A percentile compares a stretch with the other conserved stretches of the same genome.
Evolutionary conservation across 257 asterid genomes (phyloP).

Genomic region (Solanum raphanifolium): DNA sequence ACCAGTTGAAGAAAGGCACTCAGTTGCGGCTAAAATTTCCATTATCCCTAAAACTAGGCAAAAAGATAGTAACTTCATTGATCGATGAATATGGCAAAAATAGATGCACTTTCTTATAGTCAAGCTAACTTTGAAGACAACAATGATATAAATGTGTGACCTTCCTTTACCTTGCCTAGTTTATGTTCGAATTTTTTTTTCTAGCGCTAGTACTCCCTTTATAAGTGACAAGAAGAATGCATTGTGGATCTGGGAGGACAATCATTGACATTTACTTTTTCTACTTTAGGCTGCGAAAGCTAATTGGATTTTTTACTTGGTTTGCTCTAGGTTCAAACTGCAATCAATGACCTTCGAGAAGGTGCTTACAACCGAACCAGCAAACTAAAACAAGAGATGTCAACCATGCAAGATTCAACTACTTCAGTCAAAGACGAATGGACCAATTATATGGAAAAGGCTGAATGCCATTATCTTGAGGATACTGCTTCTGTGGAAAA

Average conservation of each 20-base stretch:
- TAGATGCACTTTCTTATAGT: background rate
- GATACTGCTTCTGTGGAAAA: constrained; percentile 63
- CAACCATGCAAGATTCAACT: constrained; percentile 65
- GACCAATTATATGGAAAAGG: constrained; percentile 45
- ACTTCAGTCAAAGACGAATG: constrained; percentile 62
- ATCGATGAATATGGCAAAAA: background rate
- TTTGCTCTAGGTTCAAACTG: constrained; percentile 55
- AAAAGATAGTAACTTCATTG: background rate
- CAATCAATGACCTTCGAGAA: constrained; percentile 71
- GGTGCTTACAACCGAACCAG: constrained; percentile 66
- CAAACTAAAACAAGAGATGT: constrained; percentile 82
- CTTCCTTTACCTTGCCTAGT: background rate
- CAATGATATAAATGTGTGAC: background rate
- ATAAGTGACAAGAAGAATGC: background rate
- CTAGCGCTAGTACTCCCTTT: background rate
- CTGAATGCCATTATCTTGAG: constrained; percentile 63
- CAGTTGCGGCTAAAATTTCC: background rate
- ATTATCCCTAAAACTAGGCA: background rate
- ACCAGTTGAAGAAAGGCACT: background rate
- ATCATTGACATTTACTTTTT: background rate
- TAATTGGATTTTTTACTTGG: background rate
- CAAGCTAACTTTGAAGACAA: background rate
- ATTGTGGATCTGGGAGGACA: background rate
- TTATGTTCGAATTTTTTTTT: background rate
- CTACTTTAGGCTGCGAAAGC: background rate